Percentiles rank a stretch among this genome's conserved stretches.
phyloP scores from a whole-genome alignment of 768 basidiomycete genomes.

The Rhodotorula toruloides region DNA sequence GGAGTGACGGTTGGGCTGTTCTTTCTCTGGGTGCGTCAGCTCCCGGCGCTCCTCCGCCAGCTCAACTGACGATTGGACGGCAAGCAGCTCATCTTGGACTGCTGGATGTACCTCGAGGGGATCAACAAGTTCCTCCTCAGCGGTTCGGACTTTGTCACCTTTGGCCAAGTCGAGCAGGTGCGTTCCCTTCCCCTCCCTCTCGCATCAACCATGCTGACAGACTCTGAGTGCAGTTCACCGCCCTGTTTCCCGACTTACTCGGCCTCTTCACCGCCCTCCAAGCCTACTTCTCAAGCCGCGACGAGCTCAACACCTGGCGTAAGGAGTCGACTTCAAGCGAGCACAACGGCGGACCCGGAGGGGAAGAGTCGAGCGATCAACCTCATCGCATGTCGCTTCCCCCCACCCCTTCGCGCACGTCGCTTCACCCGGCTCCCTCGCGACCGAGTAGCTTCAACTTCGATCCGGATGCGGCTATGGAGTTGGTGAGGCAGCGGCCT shows the following conservation, averaged over 20 bases:
- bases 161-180: conserved; percentile 10
- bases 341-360: too few species aligned
- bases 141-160: conserved; percentile 10
- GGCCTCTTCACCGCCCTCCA: neutral
- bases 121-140: conserved; percentile 1
- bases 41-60: neutral
- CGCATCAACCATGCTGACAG: neutral
- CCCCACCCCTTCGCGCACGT: too few species aligned
- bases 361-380: too few species aligned
- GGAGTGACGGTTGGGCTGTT: neutral
- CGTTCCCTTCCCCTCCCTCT: neutral
- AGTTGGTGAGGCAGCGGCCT: too few species aligned
- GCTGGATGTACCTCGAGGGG: conserved; percentile 3
- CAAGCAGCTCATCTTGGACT: conserved; percentile 3
- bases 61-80: neutral
- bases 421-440: too few species aligned
- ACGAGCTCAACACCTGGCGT: too few species aligned
- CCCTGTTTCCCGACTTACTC: conserved; percentile 15
- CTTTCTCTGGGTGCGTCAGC: conserved; percentile 3
- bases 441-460: too few species aligned
- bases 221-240: conserved; percentile 1
- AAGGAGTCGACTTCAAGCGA: too few species aligned
- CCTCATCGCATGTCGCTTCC: too few species aligned
- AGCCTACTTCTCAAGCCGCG: neutral
- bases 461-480: too few species aligned